Percentiles rank a stretch among this genome's conserved stretches.
Evolutionary conservation across 768 basidiomycete species (phyloP).

Genomic region (Lanmaoa pseudosensibilis): DNA sequence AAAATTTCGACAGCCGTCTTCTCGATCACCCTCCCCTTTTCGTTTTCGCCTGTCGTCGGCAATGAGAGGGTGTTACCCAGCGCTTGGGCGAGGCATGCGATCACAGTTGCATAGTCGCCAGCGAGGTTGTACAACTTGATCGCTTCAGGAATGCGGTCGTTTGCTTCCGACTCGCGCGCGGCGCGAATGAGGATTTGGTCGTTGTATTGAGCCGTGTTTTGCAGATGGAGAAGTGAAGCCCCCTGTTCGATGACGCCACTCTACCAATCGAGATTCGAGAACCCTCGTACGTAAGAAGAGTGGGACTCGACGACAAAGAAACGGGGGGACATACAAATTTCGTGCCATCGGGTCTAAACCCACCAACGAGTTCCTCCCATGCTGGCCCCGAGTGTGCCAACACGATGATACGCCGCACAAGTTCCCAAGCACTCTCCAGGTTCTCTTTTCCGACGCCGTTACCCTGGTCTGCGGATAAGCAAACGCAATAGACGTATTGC

Average conservation of each 20-base stretch:
- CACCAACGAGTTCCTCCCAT: conserved; percentile 96
- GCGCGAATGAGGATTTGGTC: conserved; percentile 81
- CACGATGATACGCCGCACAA: conserved; percentile 75
- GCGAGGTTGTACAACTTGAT: conserved; percentile 96
- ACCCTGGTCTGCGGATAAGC: conserved; percentile 71
- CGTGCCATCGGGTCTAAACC: conserved; percentile 86
- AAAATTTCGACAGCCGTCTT: conserved; percentile 76
- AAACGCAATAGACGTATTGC: conserved; percentile 90
- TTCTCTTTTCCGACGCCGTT: conserved; percentile 80
- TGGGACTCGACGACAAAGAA: background rate
- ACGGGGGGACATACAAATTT: conserved; percentile 62
- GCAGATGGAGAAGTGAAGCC: conserved; percentile 70
- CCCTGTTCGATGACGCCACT: conserved; percentile 87
- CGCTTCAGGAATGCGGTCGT: conserved; percentile 83
- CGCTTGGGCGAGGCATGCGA: conserved; percentile 82
- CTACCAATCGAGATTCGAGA: conserved; percentile 38
- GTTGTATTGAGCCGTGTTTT: conserved; percentile 67
- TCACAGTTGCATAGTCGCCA: conserved; percentile 84
- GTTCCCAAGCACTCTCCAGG: conserved; percentile 76
- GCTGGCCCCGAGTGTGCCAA: conserved; percentile 73
- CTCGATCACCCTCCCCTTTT: conserved; percentile 68
- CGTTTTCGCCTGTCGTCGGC: conserved; percentile 48
- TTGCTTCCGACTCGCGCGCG: conserved; percentile 78
- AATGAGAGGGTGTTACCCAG: conserved; percentile 81
- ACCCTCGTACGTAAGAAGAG: background rate